These are phyloP conservation scores for Vitis rupestris DNA, from an alignment of 164 flowering plant genomes.

Conservation along the genomic window DNA sequence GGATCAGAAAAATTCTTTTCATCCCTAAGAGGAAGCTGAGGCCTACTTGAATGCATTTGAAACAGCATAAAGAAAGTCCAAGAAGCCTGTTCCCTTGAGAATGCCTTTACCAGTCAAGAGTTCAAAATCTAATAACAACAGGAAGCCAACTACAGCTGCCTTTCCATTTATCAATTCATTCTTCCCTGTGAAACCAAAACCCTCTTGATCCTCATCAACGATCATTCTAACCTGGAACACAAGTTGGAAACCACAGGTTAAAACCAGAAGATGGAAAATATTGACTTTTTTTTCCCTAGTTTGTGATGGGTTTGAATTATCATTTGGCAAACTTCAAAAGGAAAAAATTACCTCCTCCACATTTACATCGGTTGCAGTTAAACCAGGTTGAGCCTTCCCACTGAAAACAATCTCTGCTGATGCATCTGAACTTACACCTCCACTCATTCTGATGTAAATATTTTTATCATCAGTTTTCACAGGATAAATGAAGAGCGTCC, in stretches of 20 bases:
- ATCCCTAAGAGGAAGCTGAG: not conserved
- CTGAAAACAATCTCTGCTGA: slow-evolving; percentile 91
- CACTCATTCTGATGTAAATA: slow-evolving; percentile 67
- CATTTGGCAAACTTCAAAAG: not conserved
- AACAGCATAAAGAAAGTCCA: slow-evolving; percentile 76
- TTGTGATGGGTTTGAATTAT: not conserved
- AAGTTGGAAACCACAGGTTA: not conserved
- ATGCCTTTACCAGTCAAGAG: slow-evolving; percentile 94
- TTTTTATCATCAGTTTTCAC: slow-evolving; percentile 77
- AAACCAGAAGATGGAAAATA: not conserved
- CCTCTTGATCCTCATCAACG: slow-evolving; percentile 66
- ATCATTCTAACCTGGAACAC: slow-evolving; percentile 82
- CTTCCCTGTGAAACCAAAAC: slow-evolving; percentile 76
- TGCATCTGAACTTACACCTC: slow-evolving; percentile 34
- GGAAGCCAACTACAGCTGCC: slow-evolving; percentile 85
- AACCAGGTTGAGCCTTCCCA: slow-evolving; percentile 92
- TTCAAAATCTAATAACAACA: slow-evolving; percentile 82
- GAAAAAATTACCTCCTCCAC: slow-evolving; percentile 70
- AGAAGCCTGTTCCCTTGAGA: slow-evolving; percentile 90
- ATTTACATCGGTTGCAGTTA: slow-evolving; percentile 83
- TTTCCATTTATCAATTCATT: slow-evolving; percentile 91
- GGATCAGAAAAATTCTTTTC: not conserved
- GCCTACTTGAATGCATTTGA: slow-evolving; percentile 53
- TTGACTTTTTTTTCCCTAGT: not conserved
- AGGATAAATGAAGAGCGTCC: slow-evolving; percentile 72